Conservation (phyloP, 2,329 filamentous ascomycete species). For the Hypoxylon sp. region DNA sequence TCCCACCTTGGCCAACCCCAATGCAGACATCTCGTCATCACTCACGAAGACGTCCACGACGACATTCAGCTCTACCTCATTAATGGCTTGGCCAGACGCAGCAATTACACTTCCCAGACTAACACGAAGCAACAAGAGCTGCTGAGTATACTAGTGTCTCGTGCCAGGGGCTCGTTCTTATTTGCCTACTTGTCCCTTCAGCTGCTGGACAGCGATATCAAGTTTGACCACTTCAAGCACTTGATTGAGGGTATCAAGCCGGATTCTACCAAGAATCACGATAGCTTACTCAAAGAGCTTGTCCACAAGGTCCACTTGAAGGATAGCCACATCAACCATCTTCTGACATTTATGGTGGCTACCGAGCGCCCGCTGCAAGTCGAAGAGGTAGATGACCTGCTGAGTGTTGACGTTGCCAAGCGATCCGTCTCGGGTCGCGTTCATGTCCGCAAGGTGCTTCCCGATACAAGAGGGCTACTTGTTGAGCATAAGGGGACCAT, state of each 20-base stretch:
- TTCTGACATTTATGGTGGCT: slow-evolving; percentile 49
- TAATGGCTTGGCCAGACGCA: slow-evolving; percentile 37
- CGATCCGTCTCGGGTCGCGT: slow-evolving; percentile 31
- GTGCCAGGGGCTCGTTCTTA: slow-evolving; percentile 49
- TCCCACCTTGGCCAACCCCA: slow-evolving; percentile 44
- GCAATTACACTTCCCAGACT: slow-evolving; percentile 35
- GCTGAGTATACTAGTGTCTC: slow-evolving; percentile 43
- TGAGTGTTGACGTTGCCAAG: slow-evolving; percentile 42
- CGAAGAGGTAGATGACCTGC: slow-evolving; percentile 46
- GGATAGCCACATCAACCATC: slow-evolving; percentile 37
- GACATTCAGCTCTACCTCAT: slow-evolving; percentile 47
- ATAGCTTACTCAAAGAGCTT: slow-evolving; percentile 40
- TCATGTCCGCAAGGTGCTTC: slow-evolving; percentile 36
- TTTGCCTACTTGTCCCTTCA: slow-evolving; percentile 48
- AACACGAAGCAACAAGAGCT: slow-evolving; percentile 37
- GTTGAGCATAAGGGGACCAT: slow-evolving; percentile 46
- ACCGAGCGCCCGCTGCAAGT: slow-evolving; percentile 45
- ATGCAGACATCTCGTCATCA: slow-evolving; percentile 46
- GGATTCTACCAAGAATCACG: slow-evolving; percentile 33
- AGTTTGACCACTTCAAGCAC: slow-evolving; percentile 39
- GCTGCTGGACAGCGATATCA: slow-evolving; percentile 39
- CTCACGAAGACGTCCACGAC: slow-evolving; percentile 43
- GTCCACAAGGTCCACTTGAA: slow-evolving; percentile 39
- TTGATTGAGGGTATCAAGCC: slow-evolving; percentile 36
- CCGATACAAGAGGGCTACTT: slow-evolving; percentile 42